A percentile compares a stretch with the other conserved stretches of the same genome.
Conservation (phyloP, 1,139 yeast genomes). For the Yamadazyma taylorii region DNA sequence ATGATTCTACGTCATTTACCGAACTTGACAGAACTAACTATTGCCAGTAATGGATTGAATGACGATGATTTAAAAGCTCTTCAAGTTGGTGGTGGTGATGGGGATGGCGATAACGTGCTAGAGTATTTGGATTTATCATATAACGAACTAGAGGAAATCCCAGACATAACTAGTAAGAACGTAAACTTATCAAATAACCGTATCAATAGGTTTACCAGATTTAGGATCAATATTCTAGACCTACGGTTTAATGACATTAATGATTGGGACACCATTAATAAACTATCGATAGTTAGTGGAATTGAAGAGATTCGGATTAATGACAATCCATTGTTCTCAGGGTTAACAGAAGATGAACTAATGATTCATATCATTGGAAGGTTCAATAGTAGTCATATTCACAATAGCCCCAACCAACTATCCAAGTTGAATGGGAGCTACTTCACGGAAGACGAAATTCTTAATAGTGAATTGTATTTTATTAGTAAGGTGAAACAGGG, state of each 20-base stretch:
- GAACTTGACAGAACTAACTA: conserved; percentile 35
- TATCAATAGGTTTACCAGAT: conserved; percentile 11
- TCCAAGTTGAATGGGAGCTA: conserved; percentile 56
- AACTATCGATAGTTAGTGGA: conserved; percentile 20
- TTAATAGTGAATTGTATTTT: conserved; percentile 68
- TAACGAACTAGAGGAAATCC: conserved; percentile 37
- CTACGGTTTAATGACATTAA: conserved; percentile 42
- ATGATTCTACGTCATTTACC: conserved; percentile 42
- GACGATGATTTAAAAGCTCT: conserved; percentile 21
- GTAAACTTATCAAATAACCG: conserved; percentile 29
- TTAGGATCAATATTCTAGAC: conserved; percentile 32
- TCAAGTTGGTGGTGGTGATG: too few relatives aligned
- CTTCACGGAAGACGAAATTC: conserved; percentile 47
- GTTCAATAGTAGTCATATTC: conserved; percentile 23
- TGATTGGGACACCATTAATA: conserved; percentile 1
- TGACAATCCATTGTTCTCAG: conserved; percentile 50
- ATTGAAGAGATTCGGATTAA: conserved; percentile 48
- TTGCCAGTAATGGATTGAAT: conserved; percentile 48
- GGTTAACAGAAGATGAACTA: conserved; percentile 17
- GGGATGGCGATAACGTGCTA: too few relatives aligned
- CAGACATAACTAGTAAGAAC: conserved; percentile 18
- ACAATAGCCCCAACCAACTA: conserved; percentile 5
- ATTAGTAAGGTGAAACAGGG: conserved; percentile 49
- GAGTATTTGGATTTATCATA: conserved; percentile 43
- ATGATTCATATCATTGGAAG: conserved; percentile 51